Evolutionary conservation across 306 rosid species (phyloP), one percentile per base, ranked within the genome.

Genomic region (Boehmeria nivea): DNA sequence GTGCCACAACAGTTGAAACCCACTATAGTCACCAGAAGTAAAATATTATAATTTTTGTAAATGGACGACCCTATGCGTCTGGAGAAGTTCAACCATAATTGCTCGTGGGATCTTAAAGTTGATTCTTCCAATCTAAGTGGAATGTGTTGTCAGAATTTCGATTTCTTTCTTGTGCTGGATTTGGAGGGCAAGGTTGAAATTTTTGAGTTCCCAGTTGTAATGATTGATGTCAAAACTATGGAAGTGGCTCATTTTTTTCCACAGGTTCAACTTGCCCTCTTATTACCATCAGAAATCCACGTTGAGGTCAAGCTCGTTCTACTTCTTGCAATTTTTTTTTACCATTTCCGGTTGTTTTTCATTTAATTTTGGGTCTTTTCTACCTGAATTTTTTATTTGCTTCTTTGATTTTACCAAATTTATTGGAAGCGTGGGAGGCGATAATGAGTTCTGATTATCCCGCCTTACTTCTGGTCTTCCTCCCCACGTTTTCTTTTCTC

Each of bases 151-250:
- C 98, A 87, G 61, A 71, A 80, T 50, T 46, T 76, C 6, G 98
- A 87, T 71, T 90, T 57, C 72, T 87, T 90, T 75, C 94, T 87
- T 34, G 95, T 90, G 68, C 88, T 90, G 73, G 98, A 90, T 84
- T 84, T 90, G 70, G 98, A 90, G 88, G 98, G 98, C 27, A 87
- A 69, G 59, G 80, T 90, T 72, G 95, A 90, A 78, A 90, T 90
- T 72, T 89, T 90, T 37, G 98, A 90, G 87, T 90, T 86, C 68
- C 98, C 95, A 4, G 88, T 90, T 71, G 76, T 90, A 47, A 65
- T 78, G 76, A 73, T 90, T 61, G 66, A 61, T 70, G 87, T 88
- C 27, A 84, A 78, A 70, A 78, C 88, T 40, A 47, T 80, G 86
- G 81, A 77, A 36, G 94, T 87, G 14, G 70, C 78, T 56, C 87